Evolutionary conservation across 2,329 filamentous ascomycete species (phyloP), one percentile per base, ranked within the genome.

Genomic region (Apiospora sp.): DNA sequence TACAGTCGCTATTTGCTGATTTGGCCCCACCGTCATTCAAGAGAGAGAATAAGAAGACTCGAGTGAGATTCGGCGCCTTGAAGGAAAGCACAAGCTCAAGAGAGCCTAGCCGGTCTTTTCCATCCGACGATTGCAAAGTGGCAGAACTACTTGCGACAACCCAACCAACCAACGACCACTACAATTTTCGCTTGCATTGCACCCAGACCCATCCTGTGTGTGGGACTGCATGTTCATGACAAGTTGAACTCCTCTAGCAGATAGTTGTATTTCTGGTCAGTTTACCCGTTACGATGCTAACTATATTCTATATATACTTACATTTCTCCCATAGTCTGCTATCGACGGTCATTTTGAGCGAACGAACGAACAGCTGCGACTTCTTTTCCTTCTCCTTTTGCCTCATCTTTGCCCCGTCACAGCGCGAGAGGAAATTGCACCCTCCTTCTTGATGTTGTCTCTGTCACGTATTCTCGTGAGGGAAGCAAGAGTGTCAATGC

Each of bases 151-250:
- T 41, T 64, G 19, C 41, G 30, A 37, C 34, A 41, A 54, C 7
- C 44, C 51, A 19, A 22, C 54, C 46, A n/a, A n/a, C 19, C 46
- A n/a, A 30, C 27, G 27, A 37, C 5, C 46, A 27, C 24, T 22
- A 61, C 54, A 61, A 37, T 30, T 64, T 41, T 24, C 34, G 58
- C 58, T 64, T 64, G 22, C 34, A 41, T 64, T 37, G 54, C 41
- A 64, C 4, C 58, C 22, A 41, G 34, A 41, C 22, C 30, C 3
- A 30, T 19, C 44, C 44, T 16, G 2, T 49, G 10, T 24, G 37
- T 13, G 34, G 3, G 34, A 34, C 19, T 64, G 34, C 19, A 41
- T n/a, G 12, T 41, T 37, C 24, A 34, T 41, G 58, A 41, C n/a
- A n/a, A 41, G 58, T 41, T 64, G 54, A 16, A 61, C 37, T 34